Evolutionary conservation across 208 protist species (phyloP), one percentile per base, ranked within the genome.

Genomic region (Trypanosoma brucei): DNA sequence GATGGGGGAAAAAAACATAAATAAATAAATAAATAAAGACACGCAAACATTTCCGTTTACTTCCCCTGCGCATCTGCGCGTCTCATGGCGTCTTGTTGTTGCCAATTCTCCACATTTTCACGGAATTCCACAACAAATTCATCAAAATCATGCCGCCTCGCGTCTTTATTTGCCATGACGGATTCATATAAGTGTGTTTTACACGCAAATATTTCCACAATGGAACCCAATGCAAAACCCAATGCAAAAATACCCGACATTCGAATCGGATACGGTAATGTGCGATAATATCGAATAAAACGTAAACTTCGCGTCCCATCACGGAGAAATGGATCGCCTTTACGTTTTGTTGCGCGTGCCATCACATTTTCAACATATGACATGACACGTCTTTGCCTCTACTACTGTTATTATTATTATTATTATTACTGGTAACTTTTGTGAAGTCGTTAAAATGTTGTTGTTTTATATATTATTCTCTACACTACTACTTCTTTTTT

Each of bases 91-190:
- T 91, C 84, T 63, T 91, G 72, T 22, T 68, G 61, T 61, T 92
- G 85, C 85, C 85, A 92, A 38, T 70, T 60, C 68, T 85, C 80
- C 46, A 92, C 70, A 46, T 85, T 86, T 9, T 84, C 69, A 2
- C 85, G 73, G 55, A 92, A 84, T 51, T 88, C 82, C 1, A 86
- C 69, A 1, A 92, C 85, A 68, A 92, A 92, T 62, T 88, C 82
- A 60, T 92, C 85, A 62, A 92, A 84, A 39, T 88, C 82, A 64
- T 92, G 85, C 4, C 85, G 79, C 4, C 85, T 74, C 36, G 61
- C 69, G 37, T 88, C 85, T 67, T 92, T 92, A 65, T 92, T 92
- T 53, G 76, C 70, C 79, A 88, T 87, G 11, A 92, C 82, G 57
- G 75, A 79, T 56, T 92, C 85, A 68, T 88, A 92, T 50, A 92